A percentile compares a stretch with the other conserved stretches of the same genome.
These are phyloP conservation scores for Sporothrix pseudoabietina DNA, from an alignment of 2,329 filamentous ascomycete species.

Conservation along the genomic window DNA sequence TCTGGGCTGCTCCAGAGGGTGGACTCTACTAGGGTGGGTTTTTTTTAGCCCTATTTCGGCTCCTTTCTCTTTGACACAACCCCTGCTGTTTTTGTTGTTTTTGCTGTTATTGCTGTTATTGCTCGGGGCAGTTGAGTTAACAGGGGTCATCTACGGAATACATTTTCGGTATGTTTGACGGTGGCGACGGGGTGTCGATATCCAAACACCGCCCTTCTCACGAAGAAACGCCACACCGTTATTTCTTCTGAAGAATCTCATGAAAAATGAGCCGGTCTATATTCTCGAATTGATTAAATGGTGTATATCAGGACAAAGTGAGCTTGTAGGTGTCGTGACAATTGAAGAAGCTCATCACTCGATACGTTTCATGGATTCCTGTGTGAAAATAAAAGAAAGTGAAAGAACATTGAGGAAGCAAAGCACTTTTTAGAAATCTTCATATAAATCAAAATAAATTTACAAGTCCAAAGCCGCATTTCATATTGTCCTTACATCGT, in stretches of 20 bases:
- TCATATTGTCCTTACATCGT: no score
- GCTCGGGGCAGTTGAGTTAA: background rate
- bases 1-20: background rate
- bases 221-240: background rate
- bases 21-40: background rate
- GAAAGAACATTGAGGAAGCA: no score
- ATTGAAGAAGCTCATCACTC: no score
- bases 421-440: no score
- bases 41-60: background rate
- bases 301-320: no score
- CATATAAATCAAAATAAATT: no score
- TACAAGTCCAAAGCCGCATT: no score
- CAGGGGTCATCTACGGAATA: background rate
- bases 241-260: background rate
- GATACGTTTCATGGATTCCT: no score
- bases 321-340: no score
- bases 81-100: background rate
- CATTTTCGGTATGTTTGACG: background rate
- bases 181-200: slow-evolving; percentile 14
- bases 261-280: background rate
- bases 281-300: no score
- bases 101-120: background rate
- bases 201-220: slow-evolving; percentile 8
- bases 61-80: background rate
- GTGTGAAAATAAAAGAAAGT: no score